Evolutionary conservation across 2,329 filamentous ascomycete genomes (phyloP), one percentile per base, ranked within the genome.

Genomic region (Tympanopsis confertula): DNA sequence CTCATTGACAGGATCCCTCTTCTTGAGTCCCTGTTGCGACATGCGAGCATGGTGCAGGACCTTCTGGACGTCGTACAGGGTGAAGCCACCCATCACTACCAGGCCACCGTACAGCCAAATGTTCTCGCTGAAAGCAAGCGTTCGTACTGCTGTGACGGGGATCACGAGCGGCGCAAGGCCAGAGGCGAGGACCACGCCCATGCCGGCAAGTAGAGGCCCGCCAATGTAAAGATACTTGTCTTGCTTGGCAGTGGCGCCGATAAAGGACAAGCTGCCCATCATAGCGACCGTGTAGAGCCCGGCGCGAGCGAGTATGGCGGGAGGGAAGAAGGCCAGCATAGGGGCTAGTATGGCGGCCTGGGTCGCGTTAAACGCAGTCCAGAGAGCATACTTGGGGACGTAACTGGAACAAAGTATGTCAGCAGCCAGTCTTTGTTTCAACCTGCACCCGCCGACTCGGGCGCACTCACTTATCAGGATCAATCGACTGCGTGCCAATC

Each of bases 141-240:
- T 86, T 50, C 91, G 79, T 24, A 79, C 71, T 19, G 91, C 91
- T 17, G 91, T 96, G 41, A 76, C 86, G 42, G 91, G 91, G 36
- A 98, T 68, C 41, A 96, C 69, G 28, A 98, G 71, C 22, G 91
- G 91, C 1, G 91, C 91, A 44, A 98, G 74, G 43, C 91, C 89
- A 26, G 88, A 94, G 35, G 87, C 81, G 40, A 86, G 85, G 41
- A 98, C 88, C 42, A 98, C 76, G 41, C 86, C 86, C 5, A 89
- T 86, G 60, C 91, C 91, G 19, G 89, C 91, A 33, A 98, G 78
- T 15, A 98, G 82, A 36, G 91, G 91, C 22, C 84, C 91, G 45
- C 91, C 91, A 36, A 98, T 85, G 68, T 96, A 98, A 42, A 98
- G 74, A 66, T 96, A 98, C 69, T 96, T 96, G 66, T 98, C 91